These are phyloP conservation scores for Mallotus japonicus DNA, from an alignment of 441 rosid genomes.

Conservation along the genomic window DNA sequence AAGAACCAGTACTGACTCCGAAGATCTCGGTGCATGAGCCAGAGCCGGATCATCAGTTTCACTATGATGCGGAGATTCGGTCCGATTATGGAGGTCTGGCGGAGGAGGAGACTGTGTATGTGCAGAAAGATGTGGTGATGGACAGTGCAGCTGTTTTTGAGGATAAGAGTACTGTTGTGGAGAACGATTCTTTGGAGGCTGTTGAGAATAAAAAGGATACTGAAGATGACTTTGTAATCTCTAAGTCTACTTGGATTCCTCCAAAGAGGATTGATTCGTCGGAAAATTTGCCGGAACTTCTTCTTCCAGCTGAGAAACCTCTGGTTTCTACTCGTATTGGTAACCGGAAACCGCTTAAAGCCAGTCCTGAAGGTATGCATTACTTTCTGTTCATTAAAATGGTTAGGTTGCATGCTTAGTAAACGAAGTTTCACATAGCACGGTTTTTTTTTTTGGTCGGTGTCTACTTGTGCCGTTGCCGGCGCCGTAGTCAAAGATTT, in stretches of 20 bases:
- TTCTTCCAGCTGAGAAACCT: slow-evolving; percentile 44
- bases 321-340: slow-evolving; percentile 54
- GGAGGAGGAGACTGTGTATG: slow-evolving; percentile 20
- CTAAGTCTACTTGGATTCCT: slow-evolving; percentile 37
- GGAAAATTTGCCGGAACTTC: slow-evolving; percentile 37
- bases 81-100: not conserved
- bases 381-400: not conserved
- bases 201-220: slow-evolving; percentile 4
- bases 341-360: slow-evolving; percentile 52
- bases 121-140: slow-evolving; percentile 8
- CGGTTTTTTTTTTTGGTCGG: slow-evolving; percentile 21
- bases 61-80: slow-evolving; percentile 17
- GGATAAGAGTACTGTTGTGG: slow-evolving; percentile 38
- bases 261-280: slow-evolving; percentile 30
- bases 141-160: slow-evolving; percentile 10
- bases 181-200: slow-evolving; percentile 11
- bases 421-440: not conserved
- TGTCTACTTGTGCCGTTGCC: not conserved
- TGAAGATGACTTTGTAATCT: slow-evolving; percentile 34
- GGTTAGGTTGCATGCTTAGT: not conserved
- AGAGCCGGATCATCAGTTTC: slow-evolving; percentile 17
- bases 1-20: slow-evolving; percentile 11
- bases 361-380: slow-evolving; percentile 58
- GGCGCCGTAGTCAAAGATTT: slow-evolving; percentile 15
- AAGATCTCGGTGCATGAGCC: slow-evolving; percentile 12